Evolutionary conservation across 192 early-diverging fungal species (phyloP), one percentile per base, ranked within the genome.

Genomic region (Backusella tuberculispora): DNA sequence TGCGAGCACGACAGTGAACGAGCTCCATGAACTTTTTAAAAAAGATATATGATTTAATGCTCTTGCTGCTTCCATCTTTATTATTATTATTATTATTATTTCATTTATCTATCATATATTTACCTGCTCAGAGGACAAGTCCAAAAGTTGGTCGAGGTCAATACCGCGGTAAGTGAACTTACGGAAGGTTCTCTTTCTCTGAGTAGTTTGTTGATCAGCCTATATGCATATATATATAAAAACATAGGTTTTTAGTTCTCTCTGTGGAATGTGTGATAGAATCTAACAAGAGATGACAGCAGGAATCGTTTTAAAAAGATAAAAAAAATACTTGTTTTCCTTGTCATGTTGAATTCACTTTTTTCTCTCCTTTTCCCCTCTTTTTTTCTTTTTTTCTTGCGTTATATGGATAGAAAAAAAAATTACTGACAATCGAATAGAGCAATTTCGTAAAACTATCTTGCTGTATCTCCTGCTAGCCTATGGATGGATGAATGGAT

Each of bases 161-260:
- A 98, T 89, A 76, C 97, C 97, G 83, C 97, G 95, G 96, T 92
- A 99, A 84, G 94, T 92, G 91, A 95, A 99, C 88, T 96, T 99
- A 85, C 94, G 90, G 95, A 99, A 99, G 80, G 95, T 94, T 82
- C 97, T 86, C 90, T 95, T 96, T 91, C 92, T 95, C 83, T 92
- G 76, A 71, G 75, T 48, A 43, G 64, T 63, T 66, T 76, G 66
- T 66, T 77, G 69, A 48, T 77, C 76, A 73, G 76, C 76, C 76
- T 77, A 65, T 44, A 53, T 24, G 10, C 53, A 26, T 60, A 24
- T 26, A 1, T 26, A 60, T 8, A 60, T 9, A 56, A 24, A 56
- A 56, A 56, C 9, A 50, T 9, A 60, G 1, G 21, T 10, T 17
- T 53, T 60, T 60, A 26, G 26, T 60, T 60, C 21, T 29, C 26